A percentile compares a stretch with the other conserved stretches of the same genome.
Evolutionary conservation across 176 grass and related monocot species (phyloP).

Genomic region (Eragrostis curvula): DNA sequence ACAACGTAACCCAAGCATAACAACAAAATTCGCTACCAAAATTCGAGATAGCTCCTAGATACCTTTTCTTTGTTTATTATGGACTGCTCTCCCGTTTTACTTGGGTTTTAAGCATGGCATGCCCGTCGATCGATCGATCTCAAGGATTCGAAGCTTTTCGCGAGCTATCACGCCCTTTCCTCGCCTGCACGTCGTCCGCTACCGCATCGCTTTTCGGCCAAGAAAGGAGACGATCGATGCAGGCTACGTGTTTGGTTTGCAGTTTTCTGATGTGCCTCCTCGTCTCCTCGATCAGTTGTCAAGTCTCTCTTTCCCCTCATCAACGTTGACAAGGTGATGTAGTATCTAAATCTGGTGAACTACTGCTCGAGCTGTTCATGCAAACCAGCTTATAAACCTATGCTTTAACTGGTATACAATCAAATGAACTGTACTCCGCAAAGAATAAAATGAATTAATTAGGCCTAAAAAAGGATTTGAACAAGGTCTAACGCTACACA

Average conservation of each 20-base stretch:
- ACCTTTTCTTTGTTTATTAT: background rate
- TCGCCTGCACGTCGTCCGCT: slow-evolving; percentile 40
- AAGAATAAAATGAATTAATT: no score
- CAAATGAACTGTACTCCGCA: background rate
- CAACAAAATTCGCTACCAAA: background rate
- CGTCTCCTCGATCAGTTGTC: background rate
- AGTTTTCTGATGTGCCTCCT: slow-evolving; percentile 11
- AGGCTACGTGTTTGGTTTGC: slow-evolving; percentile 33
- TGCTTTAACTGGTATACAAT: background rate
- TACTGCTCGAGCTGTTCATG: background rate
- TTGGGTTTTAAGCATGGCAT: slow-evolving; percentile 52
- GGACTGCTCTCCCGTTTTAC: slow-evolving; percentile 24
- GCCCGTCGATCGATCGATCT: slow-evolving; percentile 9
- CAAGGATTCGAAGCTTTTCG: slow-evolving; percentile 39
- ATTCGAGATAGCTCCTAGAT: background rate
- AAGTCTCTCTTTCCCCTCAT: background rate
- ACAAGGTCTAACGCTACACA: no score
- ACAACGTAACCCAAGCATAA: background rate
- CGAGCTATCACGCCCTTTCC: slow-evolving; percentile 32
- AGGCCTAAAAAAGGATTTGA: no score
- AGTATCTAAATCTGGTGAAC: background rate
- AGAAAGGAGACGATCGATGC: slow-evolving; percentile 24
- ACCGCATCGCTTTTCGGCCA: slow-evolving; percentile 50
- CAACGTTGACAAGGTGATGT: background rate
- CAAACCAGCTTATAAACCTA: no score